Evolutionary conservation across 805 yeast genomes (phyloP).

Genomic region (Lachancea lanzarotensis): DNA sequence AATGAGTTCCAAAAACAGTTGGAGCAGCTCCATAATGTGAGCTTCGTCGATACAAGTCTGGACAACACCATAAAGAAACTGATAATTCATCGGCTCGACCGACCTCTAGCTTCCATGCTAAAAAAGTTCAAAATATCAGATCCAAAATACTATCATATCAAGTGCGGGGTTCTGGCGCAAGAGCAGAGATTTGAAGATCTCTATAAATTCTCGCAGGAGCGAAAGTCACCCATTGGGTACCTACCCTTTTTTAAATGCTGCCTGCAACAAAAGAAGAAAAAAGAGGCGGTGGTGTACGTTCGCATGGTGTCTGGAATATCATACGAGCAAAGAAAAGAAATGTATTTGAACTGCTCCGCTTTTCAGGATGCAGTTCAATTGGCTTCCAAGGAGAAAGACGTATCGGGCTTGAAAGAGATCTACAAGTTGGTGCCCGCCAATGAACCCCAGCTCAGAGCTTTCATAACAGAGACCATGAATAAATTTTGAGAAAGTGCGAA

Average conservation of each 20-base stretch:
- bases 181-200: conserved; percentile 50
- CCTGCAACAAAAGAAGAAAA: conserved; percentile 45
- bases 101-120: conserved; percentile 42
- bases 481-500: conserved; percentile 9
- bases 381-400: conserved; percentile 25
- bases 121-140: conserved; percentile 53
- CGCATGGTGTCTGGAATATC: conserved; percentile 41
- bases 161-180: conserved; percentile 42
- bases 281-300: conserved; percentile 57
- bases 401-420: conserved; percentile 19
- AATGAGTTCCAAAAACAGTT: conserved; percentile 40
- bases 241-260: conserved; percentile 55
- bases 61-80: conserved; percentile 44
- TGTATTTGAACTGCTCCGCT: conserved; percentile 50
- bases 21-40: conserved; percentile 36
- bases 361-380: conserved; percentile 38
- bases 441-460: conserved; percentile 20
- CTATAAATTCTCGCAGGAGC: conserved; percentile 43
- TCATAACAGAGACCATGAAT: conserved; percentile 18
- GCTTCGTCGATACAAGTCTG: conserved; percentile 39
- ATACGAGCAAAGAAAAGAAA: conserved; percentile 41
- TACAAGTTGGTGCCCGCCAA: conserved; percentile 22
- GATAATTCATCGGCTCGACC: conserved; percentile 42
- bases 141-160: conserved; percentile 48
- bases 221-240: conserved; percentile 67